Evolutionary conservation across 83 land plant genomes (phyloP).

Genomic region (Thuja plicata): DNA sequence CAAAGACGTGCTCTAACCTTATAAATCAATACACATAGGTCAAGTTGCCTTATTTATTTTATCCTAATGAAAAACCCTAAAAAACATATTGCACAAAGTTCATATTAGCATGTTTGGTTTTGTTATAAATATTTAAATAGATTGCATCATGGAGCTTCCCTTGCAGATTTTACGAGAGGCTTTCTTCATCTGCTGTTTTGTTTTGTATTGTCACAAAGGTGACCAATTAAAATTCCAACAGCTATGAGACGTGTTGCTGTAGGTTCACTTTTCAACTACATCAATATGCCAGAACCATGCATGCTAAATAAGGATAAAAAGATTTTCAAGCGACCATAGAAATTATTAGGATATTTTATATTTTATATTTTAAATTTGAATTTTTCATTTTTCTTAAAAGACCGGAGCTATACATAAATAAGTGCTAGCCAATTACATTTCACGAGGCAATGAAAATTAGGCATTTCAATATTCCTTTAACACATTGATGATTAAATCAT

Average conservation of each 20-base stretch:
- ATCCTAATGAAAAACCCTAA: no score
- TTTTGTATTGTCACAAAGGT: no score
- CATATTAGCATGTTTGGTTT: no score
- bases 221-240: no score
- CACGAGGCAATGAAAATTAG: background rate
- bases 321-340: background rate
- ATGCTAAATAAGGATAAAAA: background rate
- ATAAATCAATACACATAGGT: no score
- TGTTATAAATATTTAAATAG: no score
- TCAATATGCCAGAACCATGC: background rate
- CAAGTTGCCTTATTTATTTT: no score
- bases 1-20: no score
- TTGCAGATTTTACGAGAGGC: no score
- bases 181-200: no score
- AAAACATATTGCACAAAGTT: no score
- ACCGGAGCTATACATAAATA: background rate
- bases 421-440: background rate
- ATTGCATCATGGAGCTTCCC: no score
- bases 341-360: background rate
- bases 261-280: background rate
- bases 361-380: background rate
- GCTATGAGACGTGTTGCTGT: background rate
- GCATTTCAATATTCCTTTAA: background rate
- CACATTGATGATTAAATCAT: background rate
- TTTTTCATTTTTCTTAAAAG: background rate